A percentile compares a stretch with the other conserved stretches of the same genome.
Conservation (phyloP, 257 asterid species). For the Petunia axillaris region DNA sequence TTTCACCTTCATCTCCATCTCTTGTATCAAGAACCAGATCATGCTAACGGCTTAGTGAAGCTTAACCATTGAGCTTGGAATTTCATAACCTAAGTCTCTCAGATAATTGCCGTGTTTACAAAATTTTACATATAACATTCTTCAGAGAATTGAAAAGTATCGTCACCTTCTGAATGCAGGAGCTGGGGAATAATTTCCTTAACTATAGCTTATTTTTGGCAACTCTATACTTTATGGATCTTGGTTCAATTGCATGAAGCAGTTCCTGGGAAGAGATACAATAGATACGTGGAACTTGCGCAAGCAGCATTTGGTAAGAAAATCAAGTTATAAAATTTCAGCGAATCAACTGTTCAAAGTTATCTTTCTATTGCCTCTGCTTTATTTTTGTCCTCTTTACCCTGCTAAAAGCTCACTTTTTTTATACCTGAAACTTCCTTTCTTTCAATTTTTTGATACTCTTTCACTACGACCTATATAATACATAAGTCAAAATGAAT, state of each 20-base stretch:
- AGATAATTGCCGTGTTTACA: background rate
- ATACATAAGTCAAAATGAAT: background rate
- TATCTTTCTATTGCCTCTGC: background rate
- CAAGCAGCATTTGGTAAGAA: constrained; percentile 95
- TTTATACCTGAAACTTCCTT: no score
- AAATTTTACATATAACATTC: background rate
- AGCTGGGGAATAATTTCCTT: constrained; percentile 95
- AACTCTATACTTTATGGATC: constrained; percentile 90
- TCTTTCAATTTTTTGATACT: background rate
- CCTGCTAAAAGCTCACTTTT: background rate
- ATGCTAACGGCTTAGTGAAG: background rate
- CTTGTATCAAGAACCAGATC: no score
- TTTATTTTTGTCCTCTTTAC: background rate
- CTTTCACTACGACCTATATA: background rate
- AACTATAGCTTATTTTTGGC: constrained; percentile 89
- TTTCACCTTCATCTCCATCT: no score
- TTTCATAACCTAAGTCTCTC: background rate
- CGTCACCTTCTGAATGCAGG: constrained; percentile 47
- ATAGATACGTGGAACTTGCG: constrained; percentile 95
- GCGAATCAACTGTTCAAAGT: background rate
- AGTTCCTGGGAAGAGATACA: constrained; percentile 96
- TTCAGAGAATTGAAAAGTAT: background rate
- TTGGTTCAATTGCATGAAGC: constrained; percentile 99
- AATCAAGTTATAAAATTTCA: background rate
- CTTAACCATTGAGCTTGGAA: background rate